Conservation (phyloP, 139 green algal species). For the Pleodorina starrii region DNA sequence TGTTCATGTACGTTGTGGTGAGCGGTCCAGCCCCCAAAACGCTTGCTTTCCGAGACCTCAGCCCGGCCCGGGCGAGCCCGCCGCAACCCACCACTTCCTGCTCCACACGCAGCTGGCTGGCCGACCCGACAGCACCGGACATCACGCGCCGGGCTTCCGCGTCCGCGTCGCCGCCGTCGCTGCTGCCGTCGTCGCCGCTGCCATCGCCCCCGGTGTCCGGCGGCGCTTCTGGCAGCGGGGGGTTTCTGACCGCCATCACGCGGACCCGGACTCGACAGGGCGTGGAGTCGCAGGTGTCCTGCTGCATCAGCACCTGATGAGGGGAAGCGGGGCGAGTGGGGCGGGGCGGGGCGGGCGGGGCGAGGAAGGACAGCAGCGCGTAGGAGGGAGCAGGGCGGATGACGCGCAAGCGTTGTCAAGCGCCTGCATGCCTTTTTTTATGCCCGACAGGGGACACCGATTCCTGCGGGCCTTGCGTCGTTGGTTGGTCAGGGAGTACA, state of each 20-base stretch:
- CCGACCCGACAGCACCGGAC: not conserved
- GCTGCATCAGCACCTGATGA: slow-evolving; percentile 32
- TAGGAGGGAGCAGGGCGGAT: too few relatives aligned
- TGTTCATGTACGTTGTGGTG: too few relatives aligned
- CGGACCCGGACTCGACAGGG: slow-evolving; percentile 10
- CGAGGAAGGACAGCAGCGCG: too few relatives aligned
- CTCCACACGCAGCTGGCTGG: not conserved
- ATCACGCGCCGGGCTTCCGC: not conserved
- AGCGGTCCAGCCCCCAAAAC: too few relatives aligned
- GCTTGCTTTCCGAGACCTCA: too few relatives aligned
- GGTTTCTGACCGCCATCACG: not conserved
- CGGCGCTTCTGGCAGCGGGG: not conserved
- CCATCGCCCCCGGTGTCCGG: not conserved
- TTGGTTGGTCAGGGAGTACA: too few relatives aligned
- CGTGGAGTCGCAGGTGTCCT: slow-evolving; percentile 13
- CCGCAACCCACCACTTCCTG: slow-evolving; percentile 14
- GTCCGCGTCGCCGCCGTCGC: not conserved
- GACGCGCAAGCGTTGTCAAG: too few relatives aligned
- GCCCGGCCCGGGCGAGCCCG: too few relatives aligned
- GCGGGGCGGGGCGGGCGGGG: not conserved
- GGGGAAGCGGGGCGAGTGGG: not conserved
- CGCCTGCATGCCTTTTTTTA: too few relatives aligned
- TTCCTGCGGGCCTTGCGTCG: too few relatives aligned
- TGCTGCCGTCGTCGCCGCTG: not conserved
- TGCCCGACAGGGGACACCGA: too few relatives aligned